Conservation (phyloP, 2,329 filamentous ascomycete genomes). For the Cladophialophora bantiana region DNA sequence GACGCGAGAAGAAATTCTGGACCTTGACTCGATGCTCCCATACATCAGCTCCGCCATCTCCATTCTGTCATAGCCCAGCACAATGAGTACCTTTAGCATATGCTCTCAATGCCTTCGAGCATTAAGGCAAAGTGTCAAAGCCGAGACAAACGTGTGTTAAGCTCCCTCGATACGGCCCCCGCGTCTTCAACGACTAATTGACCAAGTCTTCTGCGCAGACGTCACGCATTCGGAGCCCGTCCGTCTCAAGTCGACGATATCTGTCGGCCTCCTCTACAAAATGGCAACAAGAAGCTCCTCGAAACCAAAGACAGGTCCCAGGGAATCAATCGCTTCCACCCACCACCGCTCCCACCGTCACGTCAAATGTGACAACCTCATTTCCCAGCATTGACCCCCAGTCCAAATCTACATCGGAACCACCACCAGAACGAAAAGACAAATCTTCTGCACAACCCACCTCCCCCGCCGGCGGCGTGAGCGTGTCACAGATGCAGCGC, state of each 20-base stretch:
- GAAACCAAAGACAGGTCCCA: slow-evolving; percentile 2
- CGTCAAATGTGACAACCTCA: slow-evolving; percentile 19
- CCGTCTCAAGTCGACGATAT: slow-evolving; percentile 14
- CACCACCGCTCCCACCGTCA: slow-evolving; percentile 24
- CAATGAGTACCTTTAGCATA: slow-evolving; percentile 31
- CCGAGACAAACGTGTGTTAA: slow-evolving; percentile 11
- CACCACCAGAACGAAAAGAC: slow-evolving; percentile 17
- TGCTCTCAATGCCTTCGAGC: slow-evolving; percentile 38
- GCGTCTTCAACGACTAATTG: not conserved
- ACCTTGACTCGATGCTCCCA: not conserved
- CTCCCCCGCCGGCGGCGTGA: slow-evolving; percentile 3
- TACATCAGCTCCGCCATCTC: not conserved
- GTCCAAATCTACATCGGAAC: slow-evolving; percentile 17
- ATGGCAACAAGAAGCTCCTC: slow-evolving; percentile 21
- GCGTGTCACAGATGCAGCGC: slow-evolving; percentile 32
- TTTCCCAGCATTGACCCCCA: slow-evolving; percentile 20
- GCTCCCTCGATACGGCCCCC: not conserved
- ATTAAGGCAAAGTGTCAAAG: slow-evolving; percentile 30
- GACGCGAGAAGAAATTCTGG: slow-evolving; percentile 12
- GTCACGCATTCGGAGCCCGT: not conserved
- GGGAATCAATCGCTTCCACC: slow-evolving; percentile 14
- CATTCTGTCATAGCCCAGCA: not conserved
- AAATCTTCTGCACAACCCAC: slow-evolving; percentile 20
- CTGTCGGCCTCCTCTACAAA: slow-evolving; percentile 10
- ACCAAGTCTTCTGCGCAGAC: slow-evolving; percentile 15